Evolutionary conservation across 2,329 filamentous ascomycete species (phyloP), one percentile per base, ranked within the genome.

Genomic region (Phyllosticta paracitricarpa): DNA sequence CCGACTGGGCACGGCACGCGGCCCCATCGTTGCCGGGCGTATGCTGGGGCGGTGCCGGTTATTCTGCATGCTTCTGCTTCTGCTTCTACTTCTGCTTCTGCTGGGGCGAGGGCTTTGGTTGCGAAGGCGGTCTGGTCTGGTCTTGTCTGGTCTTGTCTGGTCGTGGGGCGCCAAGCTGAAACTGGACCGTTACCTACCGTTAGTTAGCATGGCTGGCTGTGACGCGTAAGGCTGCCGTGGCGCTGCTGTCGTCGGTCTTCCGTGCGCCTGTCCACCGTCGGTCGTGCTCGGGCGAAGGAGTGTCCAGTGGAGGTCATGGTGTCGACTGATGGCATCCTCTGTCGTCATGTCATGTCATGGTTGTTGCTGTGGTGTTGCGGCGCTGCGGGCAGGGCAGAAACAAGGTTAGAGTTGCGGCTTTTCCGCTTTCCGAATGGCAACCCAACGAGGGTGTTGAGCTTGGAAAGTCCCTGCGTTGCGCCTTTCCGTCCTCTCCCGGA

Each of bases 191-290:
- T 26, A 22, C 19, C 19, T n/a, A n/a, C n/a, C n/a, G n/a, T n/a
- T n/a, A n/a, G 19, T 22, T 22, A 22, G 19, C 19, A 22, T 22
- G 58, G 54, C 58, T n/a, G n/a, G 58, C 7, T 61, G 58, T 61
- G 58, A 61, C 58, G 58, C 58, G 58, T 61, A 61, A 61, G 58
- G 58, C 58, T 61, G 54, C 58, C 33, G 33, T 56, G 30, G 35
- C 35, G 35, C 26, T 48, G 35, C 12, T 17, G 12, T 5, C 12
- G 40, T 48, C 40, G 40, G 40, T 4, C 40, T 48, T 48, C 40
- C 14, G 40, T n/a, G 40, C 40, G 40, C 40, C 40, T 17, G 40
- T 48, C 17, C 14, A 48, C 4, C 14, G 40, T 48, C 17, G 40
- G 40, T n/a, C 40, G 6, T 48, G 40, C 40, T 48, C 40, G 40